These are phyloP conservation scores for Solanum corneliomulleri DNA, from an alignment of 257 asterid species.

Conservation along the genomic window DNA sequence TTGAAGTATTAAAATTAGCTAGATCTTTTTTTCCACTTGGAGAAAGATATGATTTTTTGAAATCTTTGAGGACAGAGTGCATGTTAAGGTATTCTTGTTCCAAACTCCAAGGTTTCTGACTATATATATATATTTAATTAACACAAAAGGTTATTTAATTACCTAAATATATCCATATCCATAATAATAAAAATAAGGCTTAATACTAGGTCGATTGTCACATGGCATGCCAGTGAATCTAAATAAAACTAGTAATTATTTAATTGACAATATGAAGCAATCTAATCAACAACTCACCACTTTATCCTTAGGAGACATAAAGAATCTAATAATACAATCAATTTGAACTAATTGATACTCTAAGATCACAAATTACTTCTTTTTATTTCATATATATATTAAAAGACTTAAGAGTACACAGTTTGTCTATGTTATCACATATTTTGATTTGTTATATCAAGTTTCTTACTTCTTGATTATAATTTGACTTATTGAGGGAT, in stretches of 20 bases:
- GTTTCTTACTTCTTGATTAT: background rate
- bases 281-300: background rate
- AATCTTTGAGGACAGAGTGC: background rate
- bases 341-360: background rate
- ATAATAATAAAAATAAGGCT: background rate
- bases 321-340: background rate
- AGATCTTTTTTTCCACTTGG: background rate
- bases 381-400: background rate
- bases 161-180: background rate
- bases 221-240: background rate
- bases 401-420: background rate
- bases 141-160: background rate
- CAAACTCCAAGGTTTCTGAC: slow-evolving; percentile 1
- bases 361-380: background rate
- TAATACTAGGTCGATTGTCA: background rate
- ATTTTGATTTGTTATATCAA: background rate
- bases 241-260: background rate
- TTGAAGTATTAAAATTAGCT: background rate
- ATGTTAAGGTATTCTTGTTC: background rate
- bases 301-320: background rate
- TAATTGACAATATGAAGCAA: background rate
- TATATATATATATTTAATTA: background rate
- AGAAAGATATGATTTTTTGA: background rate
- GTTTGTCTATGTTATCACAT: background rate
- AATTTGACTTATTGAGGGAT: background rate